Evolutionary conservation across 2,329 filamentous ascomycete genomes (phyloP), one percentile per base, ranked within the genome.

Genomic region (Chrysosporium queenslandicum): DNA sequence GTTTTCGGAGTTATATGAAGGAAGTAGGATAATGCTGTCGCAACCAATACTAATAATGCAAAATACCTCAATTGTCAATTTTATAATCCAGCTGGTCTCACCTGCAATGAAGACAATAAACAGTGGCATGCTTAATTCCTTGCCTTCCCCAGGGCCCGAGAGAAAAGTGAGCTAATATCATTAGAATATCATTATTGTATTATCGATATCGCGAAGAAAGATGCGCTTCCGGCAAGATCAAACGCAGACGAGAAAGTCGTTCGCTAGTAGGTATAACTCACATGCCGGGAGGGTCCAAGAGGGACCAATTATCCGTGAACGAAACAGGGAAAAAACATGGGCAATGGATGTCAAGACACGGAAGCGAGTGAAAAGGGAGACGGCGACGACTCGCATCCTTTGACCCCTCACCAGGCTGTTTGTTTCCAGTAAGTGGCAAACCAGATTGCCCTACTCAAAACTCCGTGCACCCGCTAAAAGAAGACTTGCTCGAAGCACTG

Each of bases 401-500:
- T 32, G 27, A 20, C 27, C 37, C 23, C 12, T 21, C 20, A 4
- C 20, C 27, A 32, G 1, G 27, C 20, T 29, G n/a, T 2, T 45
- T 34, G n/a, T n/a, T 29, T n/a, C 21, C 14, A 9, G 8, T 30
- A 36, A n/a, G 20, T 21, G 20, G 30, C 36, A 40, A 30, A 37
- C 18, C 21, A 14, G 32, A 30, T 23, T 48, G n/a, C 29, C 21
- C 23, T 21, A 16, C n/a, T 40, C 16, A 32, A 14, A 41, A 49
- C 46, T 40, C 46, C 36, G 18, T 41, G 46, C 46, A 40, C 34
- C 36, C 27, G 36, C 46, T 29, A 41, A 49, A 41, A 11, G 12
- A 47, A 25, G 12, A 25, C 3, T 36, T 25, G 18, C 7, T 23
- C 12, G 14, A 23, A 23, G 29, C 11, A 21, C 25, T 27, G 16